Evolutionary conservation across 2,329 filamentous ascomycete species (phyloP).

Genomic region (Colletotrichum lini): DNA sequence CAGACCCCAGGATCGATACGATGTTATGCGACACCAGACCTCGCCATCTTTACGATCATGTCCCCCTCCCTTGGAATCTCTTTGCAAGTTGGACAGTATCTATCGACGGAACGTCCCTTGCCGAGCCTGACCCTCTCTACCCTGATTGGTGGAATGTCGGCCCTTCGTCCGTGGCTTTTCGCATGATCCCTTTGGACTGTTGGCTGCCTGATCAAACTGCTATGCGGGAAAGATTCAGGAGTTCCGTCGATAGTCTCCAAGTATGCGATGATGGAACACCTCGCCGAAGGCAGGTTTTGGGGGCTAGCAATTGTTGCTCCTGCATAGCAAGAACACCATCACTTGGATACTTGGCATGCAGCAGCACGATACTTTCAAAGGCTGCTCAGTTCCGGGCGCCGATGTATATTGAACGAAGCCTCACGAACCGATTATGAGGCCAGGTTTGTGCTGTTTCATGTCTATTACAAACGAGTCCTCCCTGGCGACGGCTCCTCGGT

Average conservation of each 20-base stretch:
- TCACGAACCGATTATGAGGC: not conserved
- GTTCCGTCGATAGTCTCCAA: not conserved
- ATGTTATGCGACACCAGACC: too few species aligned
- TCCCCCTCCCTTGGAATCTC: not conserved
- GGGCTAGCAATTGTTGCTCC: not conserved
- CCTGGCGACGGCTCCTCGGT: not conserved
- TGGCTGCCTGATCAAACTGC: not conserved
- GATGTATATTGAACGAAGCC: not conserved
- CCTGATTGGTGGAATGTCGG: not conserved
- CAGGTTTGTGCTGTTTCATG: not conserved
- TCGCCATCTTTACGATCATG: too few species aligned
- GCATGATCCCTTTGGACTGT: not conserved
- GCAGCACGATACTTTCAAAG: not conserved
- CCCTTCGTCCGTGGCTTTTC: not conserved
- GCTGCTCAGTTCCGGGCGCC: not conserved
- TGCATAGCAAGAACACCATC: not conserved
- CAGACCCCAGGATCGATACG: too few species aligned
- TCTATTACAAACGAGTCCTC: not conserved
- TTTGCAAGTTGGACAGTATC: not conserved
- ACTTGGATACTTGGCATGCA: not conserved
- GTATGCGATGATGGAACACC: too few species aligned
- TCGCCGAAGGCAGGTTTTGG: not conserved
- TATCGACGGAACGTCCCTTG: not conserved
- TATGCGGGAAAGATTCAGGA: not conserved
- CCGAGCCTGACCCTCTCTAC: not conserved